Base-by-base conservation (phyloP, 805 yeast species). In the Candida germanica region DNA sequence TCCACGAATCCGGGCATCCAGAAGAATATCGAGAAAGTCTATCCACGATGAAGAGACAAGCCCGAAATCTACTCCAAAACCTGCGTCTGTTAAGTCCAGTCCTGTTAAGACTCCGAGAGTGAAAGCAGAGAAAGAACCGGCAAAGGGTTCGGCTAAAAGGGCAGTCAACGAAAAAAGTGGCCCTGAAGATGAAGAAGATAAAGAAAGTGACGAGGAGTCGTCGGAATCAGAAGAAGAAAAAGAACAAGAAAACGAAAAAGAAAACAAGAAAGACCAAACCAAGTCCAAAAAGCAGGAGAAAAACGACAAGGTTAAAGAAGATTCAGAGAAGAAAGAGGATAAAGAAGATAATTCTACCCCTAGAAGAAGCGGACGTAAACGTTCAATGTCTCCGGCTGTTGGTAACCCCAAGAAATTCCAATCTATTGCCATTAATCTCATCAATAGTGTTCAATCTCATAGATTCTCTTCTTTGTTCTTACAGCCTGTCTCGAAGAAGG, bases 391-490 rank as follows among this genome's bases (percentile, higher is more conserved):
- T 6, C 56, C 52, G 10, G 36, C 50, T 5, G 38, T 47, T 6
- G 53, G 62, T 29, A 68, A 66, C 38, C 41, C 41, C 16, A 79
- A 80, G 50, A 66, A 79, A 44, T 79, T 84, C 56, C 83, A 77
- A 44, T 63, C 71, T 15, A 64, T 81, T 13, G 81, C 87, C 0
- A 61, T 71, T 6, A 83, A 81, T 29, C 61, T 86, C 21, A 58
- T 86, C 31, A 68, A 76, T 12, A 80, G 80, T 42, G 77, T 85
- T 6, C 73, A 81, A 25, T 79, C 86, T 1, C 82, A 83, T 54
- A 66, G 86, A 39, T 81, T 75, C 49, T 84, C 93, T 0, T 79
- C 88, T 0, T 80, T 85, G 38, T 86, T 86, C 53, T 53, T 82
- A 25, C 76, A 73, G 35, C 87, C 93, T 0, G 93, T 86, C 11